Conservation (phyloP, 805 yeast species). For the Wickerhamiella slavikovae region DNA sequence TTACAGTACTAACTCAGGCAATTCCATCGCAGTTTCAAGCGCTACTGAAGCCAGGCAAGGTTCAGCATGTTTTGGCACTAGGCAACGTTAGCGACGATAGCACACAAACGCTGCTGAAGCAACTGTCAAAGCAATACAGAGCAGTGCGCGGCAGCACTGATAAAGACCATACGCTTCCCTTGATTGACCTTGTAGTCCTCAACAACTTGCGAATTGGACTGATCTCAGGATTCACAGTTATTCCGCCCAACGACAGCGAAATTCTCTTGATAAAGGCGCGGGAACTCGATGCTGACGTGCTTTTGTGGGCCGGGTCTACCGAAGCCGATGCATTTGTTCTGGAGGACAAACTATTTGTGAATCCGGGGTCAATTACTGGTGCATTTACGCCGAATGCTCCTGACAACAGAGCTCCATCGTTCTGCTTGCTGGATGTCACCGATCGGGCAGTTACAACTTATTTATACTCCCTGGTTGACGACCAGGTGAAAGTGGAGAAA, state of each 20-base stretch:
- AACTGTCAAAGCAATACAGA: constrained; percentile 50
- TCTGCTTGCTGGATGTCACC: constrained; percentile 74
- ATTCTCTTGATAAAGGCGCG: constrained; percentile 67
- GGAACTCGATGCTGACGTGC: constrained; percentile 75
- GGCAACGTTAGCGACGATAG: constrained; percentile 60
- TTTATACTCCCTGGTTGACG: constrained; percentile 62
- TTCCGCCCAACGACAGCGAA: constrained; percentile 76
- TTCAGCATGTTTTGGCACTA: constrained; percentile 62
- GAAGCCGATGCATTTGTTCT: constrained; percentile 81
- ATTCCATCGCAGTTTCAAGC: constrained; percentile 34
- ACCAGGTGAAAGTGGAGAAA: constrained; percentile 81
- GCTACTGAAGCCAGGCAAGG: constrained; percentile 65
- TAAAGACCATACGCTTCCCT: constrained; percentile 30
- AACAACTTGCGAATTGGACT: constrained; percentile 67
- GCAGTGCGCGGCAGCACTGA: constrained; percentile 75
- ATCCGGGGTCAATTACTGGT: constrained; percentile 95
- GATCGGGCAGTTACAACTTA: constrained; percentile 60
- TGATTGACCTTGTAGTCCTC: constrained; percentile 39
- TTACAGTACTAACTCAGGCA: background rate
- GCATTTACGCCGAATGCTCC: constrained; percentile 55
- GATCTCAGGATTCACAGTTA: constrained; percentile 62
- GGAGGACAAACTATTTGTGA: constrained; percentile 84
- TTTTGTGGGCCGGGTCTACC: constrained; percentile 87
- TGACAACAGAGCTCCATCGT: constrained; percentile 52
- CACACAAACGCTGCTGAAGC: constrained; percentile 41